phyloP scores from a whole-genome alignment of 345 rosid genomes.

The Brassica nigra region DNA sequence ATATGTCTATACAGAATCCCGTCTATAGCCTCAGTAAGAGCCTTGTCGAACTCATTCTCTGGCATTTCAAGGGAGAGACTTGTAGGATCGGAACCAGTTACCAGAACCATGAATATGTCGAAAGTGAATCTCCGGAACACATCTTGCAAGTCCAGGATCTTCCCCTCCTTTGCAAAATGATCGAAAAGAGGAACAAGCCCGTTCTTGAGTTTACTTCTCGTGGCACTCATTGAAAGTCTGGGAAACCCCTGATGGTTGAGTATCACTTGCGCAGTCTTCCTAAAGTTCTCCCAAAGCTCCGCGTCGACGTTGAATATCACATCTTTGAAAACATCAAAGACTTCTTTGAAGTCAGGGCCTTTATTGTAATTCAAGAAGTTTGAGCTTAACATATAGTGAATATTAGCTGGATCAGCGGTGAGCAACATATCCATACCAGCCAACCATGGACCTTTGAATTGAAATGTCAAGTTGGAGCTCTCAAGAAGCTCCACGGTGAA shows the following conservation, averaged over 20 bases:
- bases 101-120: neutral
- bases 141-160: neutral
- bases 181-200: constrained; percentile 47
- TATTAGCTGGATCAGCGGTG: neutral
- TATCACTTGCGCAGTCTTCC: neutral
- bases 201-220: neutral
- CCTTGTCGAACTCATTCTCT: neutral
- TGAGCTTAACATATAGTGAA: neutral
- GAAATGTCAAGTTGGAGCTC: constrained; percentile 1
- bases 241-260: neutral
- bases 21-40: neutral
- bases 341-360: neutral
- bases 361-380: neutral
- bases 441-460: neutral
- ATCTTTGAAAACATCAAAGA: neutral
- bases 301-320: neutral
- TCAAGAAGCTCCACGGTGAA: constrained; percentile 4
- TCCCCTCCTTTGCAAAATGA: constrained; percentile 15
- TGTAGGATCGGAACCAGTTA: neutral
- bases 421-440: neutral
- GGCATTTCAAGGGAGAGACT: neutral
- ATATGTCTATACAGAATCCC: neutral
- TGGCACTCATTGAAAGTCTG: neutral
- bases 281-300: neutral
- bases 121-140: neutral